These are phyloP conservation scores for Neurospora sp. DNA, from an alignment of 495 filamentous ascomycete genomes.

Conservation along the genomic window DNA sequence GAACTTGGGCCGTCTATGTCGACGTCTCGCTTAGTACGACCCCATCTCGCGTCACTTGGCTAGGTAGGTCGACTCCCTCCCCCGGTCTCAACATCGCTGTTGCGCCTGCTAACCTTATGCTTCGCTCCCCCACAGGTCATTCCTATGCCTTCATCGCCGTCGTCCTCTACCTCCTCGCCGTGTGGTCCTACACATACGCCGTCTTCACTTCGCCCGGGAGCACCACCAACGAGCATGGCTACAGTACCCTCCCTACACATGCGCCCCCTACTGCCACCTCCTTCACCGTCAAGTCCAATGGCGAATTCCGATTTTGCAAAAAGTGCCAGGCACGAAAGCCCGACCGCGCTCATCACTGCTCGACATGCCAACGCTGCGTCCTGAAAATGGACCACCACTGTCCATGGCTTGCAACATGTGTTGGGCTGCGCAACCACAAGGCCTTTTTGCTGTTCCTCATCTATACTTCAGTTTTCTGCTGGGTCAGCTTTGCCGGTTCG, in stretches of 20 bases:
- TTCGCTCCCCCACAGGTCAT: conserved; percentile 22
- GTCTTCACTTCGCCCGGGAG: conserved; percentile 86
- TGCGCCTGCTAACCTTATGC: background rate
- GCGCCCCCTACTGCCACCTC: conserved; percentile 48
- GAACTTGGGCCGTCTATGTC: conserved; percentile 85
- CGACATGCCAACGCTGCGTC: conserved; percentile 82
- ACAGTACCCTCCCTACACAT: conserved; percentile 41
- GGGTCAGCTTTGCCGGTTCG: conserved; percentile 64
- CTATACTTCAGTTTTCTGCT: conserved; percentile 81
- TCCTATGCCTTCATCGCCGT: conserved; percentile 49
- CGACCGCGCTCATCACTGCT: conserved; percentile 94
- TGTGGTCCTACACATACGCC: conserved; percentile 79
- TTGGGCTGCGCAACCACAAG: conserved; percentile 92
- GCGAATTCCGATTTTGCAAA: conserved; percentile 83
- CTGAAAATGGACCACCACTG: conserved; percentile 99
- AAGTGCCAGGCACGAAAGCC: conserved; percentile 92
- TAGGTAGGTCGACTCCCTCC: conserved; percentile 43
- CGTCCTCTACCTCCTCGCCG: conserved; percentile 65
- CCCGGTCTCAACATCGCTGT: background rate
- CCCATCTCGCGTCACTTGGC: conserved; percentile 47
- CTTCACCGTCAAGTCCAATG: conserved; percentile 84
- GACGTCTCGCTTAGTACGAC: conserved; percentile 63
- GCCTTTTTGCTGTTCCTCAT: conserved; percentile 88
- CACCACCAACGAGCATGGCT: conserved; percentile 41
- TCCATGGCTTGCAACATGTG: conserved; percentile 93